These are phyloP conservation scores for Tagetes erecta DNA, from an alignment of 129 eudicot species.

Conservation along the genomic window DNA sequence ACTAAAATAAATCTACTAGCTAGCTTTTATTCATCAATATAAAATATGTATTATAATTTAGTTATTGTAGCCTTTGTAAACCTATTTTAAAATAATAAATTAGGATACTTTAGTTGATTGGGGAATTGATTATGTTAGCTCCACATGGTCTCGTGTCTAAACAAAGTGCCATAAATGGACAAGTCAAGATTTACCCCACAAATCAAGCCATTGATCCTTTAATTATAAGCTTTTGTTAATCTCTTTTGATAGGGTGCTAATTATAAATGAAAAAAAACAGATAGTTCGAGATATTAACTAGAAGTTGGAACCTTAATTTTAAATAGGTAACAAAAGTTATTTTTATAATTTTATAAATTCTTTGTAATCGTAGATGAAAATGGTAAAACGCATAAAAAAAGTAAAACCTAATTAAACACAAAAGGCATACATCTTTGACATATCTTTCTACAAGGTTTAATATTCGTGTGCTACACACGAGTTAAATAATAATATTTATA, in stretches of 20 bases:
- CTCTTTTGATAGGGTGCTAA: not conserved
- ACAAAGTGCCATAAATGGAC: constrained; percentile 29
- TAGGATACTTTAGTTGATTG: constrained; percentile 28
- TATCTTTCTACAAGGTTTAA: too few species aligned
- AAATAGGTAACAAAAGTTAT: too few species aligned
- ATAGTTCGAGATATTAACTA: not conserved
- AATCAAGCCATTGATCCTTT: constrained; percentile 27
- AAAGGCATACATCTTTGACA: too few species aligned
- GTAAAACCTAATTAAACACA: too few species aligned
- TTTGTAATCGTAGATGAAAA: not conserved
- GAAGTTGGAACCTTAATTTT: not conserved
- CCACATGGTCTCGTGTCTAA: constrained; percentile 25
- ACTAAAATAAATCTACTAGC: constrained; percentile 1
- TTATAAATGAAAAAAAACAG: too few species aligned
- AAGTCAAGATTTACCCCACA: constrained; percentile 28
- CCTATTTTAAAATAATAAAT: not conserved
- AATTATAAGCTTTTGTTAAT: constrained; percentile 17
- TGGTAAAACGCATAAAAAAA: too few species aligned
- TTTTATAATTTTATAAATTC: too few species aligned
- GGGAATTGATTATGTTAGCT: constrained; percentile 24
- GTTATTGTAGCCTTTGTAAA: constrained; percentile 16
- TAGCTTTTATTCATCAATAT: not conserved
- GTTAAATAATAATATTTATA: too few species aligned
- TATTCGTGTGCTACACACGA: too few species aligned
- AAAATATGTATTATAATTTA: not conserved